A percentile compares a stretch with the other conserved stretches of the same genome.
These are phyloP conservation scores for Arthrinium phaeospermum DNA, from an alignment of 2,329 filamentous ascomycete species.

Conservation along the genomic window DNA sequence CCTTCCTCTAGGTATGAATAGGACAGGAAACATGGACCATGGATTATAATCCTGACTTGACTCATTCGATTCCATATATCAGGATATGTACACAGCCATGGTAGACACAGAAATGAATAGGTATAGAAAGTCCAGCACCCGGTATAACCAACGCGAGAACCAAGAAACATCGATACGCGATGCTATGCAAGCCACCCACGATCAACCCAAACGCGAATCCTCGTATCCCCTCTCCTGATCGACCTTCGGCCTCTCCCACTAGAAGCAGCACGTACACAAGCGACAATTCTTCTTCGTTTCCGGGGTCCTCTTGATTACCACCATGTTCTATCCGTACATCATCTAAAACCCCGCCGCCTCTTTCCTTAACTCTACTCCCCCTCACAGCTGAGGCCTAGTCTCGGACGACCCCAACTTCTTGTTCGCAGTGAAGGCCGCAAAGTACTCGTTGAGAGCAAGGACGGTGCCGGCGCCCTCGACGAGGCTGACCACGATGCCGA, in stretches of 20 bases:
- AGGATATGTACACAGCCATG: neutral
- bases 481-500: constrained; percentile 76
- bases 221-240: neutral
- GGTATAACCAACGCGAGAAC: neutral
- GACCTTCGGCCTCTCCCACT: neutral
- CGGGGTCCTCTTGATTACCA: neutral
- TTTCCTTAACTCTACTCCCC: neutral
- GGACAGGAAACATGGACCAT: no score
- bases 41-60: neutral
- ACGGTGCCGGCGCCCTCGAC: constrained; percentile 79
- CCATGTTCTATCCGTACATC: neutral
- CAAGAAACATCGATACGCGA: neutral
- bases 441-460: constrained; percentile 84
- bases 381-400: constrained; percentile 45
- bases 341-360: neutral
- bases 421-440: constrained; percentile 74
- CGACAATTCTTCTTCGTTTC: neutral
- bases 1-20: no score
- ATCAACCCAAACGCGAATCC: neutral
- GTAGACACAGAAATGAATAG: neutral
- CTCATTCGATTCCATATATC: neutral
- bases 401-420: constrained; percentile 45
- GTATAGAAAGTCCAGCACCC: neutral
- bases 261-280: neutral
- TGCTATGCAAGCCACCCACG: neutral